Evolutionary conservation across 2,329 filamentous ascomycete genomes (phyloP).

Genomic region (Fusarium papillatum): DNA sequence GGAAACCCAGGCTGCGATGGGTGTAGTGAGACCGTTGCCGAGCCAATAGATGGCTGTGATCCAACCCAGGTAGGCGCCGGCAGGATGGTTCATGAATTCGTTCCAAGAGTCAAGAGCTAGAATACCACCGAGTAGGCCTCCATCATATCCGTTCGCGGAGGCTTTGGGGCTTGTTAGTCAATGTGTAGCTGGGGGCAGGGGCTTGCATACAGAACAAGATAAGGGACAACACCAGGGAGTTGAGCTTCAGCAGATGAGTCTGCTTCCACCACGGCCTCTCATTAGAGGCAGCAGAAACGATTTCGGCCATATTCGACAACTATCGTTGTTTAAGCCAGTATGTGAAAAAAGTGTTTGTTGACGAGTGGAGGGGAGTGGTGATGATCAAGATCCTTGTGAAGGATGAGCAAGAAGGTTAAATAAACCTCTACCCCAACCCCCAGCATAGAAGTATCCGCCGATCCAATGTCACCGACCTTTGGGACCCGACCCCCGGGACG

Average conservation of each 20-base stretch:
- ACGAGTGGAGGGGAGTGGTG: not conserved
- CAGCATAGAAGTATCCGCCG: not conserved
- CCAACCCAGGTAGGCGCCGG: constrained; percentile 38
- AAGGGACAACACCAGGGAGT: constrained; percentile 31
- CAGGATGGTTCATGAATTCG: constrained; percentile 33
- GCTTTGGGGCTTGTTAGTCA: not conserved
- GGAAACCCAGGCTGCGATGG: constrained; percentile 32
- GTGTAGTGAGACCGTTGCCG: constrained; percentile 35
- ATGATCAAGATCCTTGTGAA: not conserved
- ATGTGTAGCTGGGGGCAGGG: not conserved
- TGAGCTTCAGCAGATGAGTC: constrained; percentile 26
- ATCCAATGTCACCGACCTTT: not conserved
- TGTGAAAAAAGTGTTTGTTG: not conserved
- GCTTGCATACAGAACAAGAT: constrained; percentile 26
- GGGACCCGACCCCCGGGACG: constrained; percentile 6
- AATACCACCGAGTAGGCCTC: constrained; percentile 22
- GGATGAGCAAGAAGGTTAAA: constrained; percentile 2
- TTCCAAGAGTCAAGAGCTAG: constrained; percentile 39
- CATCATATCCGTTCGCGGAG: constrained; percentile 32
- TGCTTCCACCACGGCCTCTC: constrained; percentile 30
- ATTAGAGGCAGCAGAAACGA: not conserved
- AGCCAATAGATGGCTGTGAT: constrained; percentile 43
- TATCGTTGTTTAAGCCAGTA: not conserved
- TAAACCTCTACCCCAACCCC: not conserved
- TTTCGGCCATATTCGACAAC: not conserved